Conservation (phyloP, 441 rosid genomes). For the Viola pubescens region DNA sequence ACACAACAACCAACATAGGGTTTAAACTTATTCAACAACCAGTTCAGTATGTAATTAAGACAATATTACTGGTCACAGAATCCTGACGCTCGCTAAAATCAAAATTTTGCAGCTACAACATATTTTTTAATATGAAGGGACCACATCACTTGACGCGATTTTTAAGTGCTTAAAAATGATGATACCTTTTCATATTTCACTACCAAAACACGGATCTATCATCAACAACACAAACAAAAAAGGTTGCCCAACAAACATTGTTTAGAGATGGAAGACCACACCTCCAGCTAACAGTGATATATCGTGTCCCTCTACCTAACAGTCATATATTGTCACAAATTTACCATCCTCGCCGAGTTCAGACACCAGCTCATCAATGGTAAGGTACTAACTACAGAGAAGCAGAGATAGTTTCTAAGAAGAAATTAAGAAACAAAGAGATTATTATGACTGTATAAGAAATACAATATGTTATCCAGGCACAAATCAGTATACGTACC, state of each 20-base stretch:
- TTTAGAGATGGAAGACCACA: background rate
- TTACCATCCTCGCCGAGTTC: background rate
- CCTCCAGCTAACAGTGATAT: background rate
- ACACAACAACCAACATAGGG: background rate
- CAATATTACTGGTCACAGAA: background rate
- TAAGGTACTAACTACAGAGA: background rate
- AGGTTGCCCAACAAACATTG: background rate
- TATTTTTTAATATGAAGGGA: background rate
- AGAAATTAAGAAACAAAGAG: too few species aligned
- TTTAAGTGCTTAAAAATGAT: background rate
- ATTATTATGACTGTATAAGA: too few species aligned
- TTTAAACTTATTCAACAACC: too few species aligned
- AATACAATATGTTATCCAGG: too few species aligned
- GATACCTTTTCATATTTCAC: background rate
- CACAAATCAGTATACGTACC: slow-evolving; percentile 34
- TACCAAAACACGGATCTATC: background rate
- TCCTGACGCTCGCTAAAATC: background rate
- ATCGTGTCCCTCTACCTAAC: too few species aligned
- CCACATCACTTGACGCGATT: background rate
- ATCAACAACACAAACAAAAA: too few species aligned
- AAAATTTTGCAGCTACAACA: background rate
- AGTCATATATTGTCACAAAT: too few species aligned
- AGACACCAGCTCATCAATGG: background rate
- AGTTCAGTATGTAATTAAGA: too few species aligned
- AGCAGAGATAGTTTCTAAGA: background rate